These are phyloP conservation scores for Fusarium virguliforme DNA, from an alignment of 2,329 filamentous ascomycete genomes.

Conservation along the genomic window DNA sequence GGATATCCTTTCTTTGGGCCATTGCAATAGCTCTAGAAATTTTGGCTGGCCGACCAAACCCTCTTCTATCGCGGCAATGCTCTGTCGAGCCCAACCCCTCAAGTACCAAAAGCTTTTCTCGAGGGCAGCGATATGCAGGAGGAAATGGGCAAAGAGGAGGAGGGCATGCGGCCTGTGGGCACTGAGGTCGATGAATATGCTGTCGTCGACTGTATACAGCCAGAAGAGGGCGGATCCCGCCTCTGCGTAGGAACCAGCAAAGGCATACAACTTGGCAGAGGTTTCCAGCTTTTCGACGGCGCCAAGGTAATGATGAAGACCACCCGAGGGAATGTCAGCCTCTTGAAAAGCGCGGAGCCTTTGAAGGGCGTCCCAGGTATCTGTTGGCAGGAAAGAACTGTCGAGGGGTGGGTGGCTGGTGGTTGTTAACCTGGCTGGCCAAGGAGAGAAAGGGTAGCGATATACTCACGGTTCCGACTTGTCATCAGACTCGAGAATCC, in stretches of 20 bases:
- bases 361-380: conserved; percentile 44
- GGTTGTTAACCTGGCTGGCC: conserved; percentile 9
- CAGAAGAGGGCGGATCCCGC: conserved; percentile 45
- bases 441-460: background rate
- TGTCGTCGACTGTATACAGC: conserved; percentile 49
- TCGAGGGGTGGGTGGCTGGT: conserved; percentile 41
- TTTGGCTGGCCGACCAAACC: conserved; percentile 34
- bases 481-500: conserved; percentile 29
- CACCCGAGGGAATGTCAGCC: conserved; percentile 41
- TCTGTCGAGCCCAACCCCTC: conserved; percentile 47
- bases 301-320: conserved; percentile 39
- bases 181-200: conserved; percentile 50
- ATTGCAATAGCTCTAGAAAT: conserved; percentile 44
- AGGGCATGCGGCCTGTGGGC: conserved; percentile 47
- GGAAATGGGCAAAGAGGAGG: conserved; percentile 50
- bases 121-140: conserved; percentile 46
- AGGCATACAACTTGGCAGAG: conserved; percentile 39
- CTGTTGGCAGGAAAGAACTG: conserved; percentile 38
- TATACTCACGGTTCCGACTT: conserved; percentile 25
- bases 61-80: conserved; percentile 44
- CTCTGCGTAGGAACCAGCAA: conserved; percentile 48
- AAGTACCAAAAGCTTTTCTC: conserved; percentile 51
- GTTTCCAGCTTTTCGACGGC: conserved; percentile 42
- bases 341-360: conserved; percentile 46
- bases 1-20: conserved; percentile 44